Percentiles rank a stretch among this genome's conserved stretches.
Conservation (phyloP, 768 basidiomycete genomes). For the Rhodosporidiobolus sp. region DNA sequence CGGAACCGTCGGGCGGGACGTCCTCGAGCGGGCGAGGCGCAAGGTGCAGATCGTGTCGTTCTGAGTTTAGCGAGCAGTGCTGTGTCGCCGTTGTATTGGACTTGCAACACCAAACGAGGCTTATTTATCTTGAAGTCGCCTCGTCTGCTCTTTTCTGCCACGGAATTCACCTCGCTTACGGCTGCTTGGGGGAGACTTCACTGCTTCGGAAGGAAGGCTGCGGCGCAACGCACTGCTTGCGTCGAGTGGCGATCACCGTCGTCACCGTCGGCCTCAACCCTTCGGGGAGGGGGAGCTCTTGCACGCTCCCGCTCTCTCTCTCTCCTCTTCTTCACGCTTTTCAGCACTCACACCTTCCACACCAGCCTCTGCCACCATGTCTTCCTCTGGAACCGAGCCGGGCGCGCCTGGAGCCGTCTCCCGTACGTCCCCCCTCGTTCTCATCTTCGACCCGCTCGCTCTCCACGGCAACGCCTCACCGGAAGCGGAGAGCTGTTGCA, state of each 20-base stretch:
- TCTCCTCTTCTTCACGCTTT: not conserved
- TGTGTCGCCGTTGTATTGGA: too few species aligned
- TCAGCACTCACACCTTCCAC: not conserved
- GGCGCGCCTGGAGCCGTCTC: not conserved
- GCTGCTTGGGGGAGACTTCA: too few species aligned
- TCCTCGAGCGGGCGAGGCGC: slow-evolving; percentile 15
- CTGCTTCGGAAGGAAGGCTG: too few species aligned
- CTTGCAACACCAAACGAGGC: too few species aligned
- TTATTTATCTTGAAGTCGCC: too few species aligned
- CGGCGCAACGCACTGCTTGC: too few species aligned
- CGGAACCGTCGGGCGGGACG: not conserved
- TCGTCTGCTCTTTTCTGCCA: too few species aligned
- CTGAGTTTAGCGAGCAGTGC: not conserved
- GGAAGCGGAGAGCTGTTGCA: not conserved
- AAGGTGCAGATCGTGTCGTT: slow-evolving; percentile 21
- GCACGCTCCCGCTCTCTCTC: not conserved
- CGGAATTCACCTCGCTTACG: too few species aligned
- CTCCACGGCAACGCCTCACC: not conserved
- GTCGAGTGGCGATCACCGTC: too few species aligned
- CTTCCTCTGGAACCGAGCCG: not conserved
- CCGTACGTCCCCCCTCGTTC: not conserved
- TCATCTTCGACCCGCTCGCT: not conserved
- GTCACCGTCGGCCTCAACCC: too few species aligned
- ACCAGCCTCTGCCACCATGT: not conserved
- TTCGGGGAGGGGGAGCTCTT: not conserved